Conservation (phyloP, 768 basidiomycete species). For the Porphyrellus cyaneotinctus region DNA sequence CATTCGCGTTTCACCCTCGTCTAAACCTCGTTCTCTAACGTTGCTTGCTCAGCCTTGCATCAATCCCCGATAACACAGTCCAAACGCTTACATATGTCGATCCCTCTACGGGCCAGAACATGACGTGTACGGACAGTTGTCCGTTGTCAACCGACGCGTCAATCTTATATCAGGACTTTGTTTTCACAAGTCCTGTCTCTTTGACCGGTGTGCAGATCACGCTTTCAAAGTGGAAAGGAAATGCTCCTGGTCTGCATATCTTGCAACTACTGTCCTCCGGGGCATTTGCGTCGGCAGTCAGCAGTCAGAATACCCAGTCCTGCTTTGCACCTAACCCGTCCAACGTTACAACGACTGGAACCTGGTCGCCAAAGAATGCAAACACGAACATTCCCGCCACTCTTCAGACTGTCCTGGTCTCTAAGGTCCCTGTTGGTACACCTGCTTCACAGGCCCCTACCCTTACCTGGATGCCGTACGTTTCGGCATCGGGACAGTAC, state of each 20-base stretch:
- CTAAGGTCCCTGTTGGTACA: slow-evolving; percentile 63
- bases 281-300: slow-evolving; percentile 77
- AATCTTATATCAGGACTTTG: slow-evolving; percentile 89
- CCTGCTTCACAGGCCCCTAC: slow-evolving; percentile 59
- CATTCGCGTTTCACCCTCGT: background rate
- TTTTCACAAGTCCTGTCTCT: slow-evolving; percentile 59
- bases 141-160: slow-evolving; percentile 75
- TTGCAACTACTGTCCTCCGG: slow-evolving; percentile 92
- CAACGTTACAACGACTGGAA: slow-evolving; percentile 59
- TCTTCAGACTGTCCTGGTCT: slow-evolving; percentile 65
- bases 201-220: slow-evolving; percentile 90
- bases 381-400: slow-evolving; percentile 80
- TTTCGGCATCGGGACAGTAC: slow-evolving; percentile 87
- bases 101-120: slow-evolving; percentile 65
- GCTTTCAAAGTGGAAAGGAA: slow-evolving; percentile 70
- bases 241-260: slow-evolving; percentile 78
- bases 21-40: slow-evolving; percentile 5
- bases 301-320: slow-evolving; percentile 54
- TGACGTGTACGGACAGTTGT: slow-evolving; percentile 74
- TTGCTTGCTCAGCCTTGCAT: slow-evolving; percentile 57
- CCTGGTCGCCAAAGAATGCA: slow-evolving; percentile 62
- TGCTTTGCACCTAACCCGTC: slow-evolving; percentile 80
- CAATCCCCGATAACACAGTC: slow-evolving; percentile 85
- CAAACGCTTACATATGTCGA: slow-evolving; percentile 76
- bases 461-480: slow-evolving; percentile 88